Evolutionary conservation across 805 yeast genomes (phyloP).

Genomic region (Saccharomyces paradoxus): DNA sequence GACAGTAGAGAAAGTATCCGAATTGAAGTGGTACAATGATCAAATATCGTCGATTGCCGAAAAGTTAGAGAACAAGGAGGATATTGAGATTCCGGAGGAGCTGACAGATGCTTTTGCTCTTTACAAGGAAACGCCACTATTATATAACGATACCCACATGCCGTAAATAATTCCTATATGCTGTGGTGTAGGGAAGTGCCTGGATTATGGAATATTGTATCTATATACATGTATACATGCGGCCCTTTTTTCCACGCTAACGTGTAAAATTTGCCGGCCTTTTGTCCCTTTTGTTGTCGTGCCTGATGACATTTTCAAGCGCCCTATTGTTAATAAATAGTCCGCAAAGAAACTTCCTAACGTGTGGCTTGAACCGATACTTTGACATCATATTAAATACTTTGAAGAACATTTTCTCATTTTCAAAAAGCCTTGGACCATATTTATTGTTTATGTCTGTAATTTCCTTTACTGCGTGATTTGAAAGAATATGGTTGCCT

Average conservation of each 20-base stretch:
- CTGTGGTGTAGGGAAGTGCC: background rate
- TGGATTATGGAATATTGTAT: background rate
- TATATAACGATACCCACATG: conserved; percentile 21
- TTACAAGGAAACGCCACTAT: conserved; percentile 22
- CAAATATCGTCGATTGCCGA: conserved; percentile 12
- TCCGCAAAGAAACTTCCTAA: conserved; percentile 58
- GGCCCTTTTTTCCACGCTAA: conserved; percentile 1
- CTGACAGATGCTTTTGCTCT: conserved; percentile 21
- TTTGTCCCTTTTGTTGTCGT: conserved; percentile 31
- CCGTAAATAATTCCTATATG: background rate
- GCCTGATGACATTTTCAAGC: conserved; percentile 43
- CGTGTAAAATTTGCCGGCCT: background rate
- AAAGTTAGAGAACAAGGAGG: conserved; percentile 1
- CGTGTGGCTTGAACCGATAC: conserved; percentile 54
- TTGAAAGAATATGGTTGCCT: conserved; percentile 46
- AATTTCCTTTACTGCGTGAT: conserved; percentile 51
- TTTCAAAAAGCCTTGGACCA: conserved; percentile 45
- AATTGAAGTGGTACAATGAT: conserved; percentile 23
- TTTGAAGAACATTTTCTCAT: conserved; percentile 46
- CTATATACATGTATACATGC: background rate
- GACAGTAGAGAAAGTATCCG: conserved; percentile 16
- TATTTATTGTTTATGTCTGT: conserved; percentile 42
- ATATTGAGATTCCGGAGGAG: conserved; percentile 19
- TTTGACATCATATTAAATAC: conserved; percentile 44
- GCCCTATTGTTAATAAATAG: conserved; percentile 47